phyloP scores from a whole-genome alignment of 1,284 basidiomycete genomes.

The Fomitiporia mediterranea region DNA sequence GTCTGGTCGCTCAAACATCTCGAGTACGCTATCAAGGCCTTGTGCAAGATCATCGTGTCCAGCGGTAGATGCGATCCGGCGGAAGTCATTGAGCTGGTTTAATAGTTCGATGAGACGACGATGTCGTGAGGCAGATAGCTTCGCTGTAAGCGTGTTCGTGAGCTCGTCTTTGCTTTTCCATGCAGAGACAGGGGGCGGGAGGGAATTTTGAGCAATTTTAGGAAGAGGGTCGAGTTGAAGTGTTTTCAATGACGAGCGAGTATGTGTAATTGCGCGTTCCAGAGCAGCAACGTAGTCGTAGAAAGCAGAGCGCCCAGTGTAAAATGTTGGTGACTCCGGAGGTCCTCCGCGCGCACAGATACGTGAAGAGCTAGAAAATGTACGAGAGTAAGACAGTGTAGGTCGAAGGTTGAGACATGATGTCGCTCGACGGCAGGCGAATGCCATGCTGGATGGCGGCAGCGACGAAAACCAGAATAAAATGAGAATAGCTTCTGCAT shows the following conservation, averaged over 20 bases:
- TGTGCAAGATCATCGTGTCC: slow-evolving; percentile 56
- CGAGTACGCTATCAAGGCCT: slow-evolving; percentile 50
- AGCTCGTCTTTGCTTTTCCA: slow-evolving; percentile 71
- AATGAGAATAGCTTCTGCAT: not conserved
- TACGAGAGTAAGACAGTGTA: not conserved
- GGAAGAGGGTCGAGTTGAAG: slow-evolving; percentile 78
- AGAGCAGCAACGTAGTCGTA: slow-evolving; percentile 71
- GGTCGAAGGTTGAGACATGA: not conserved
- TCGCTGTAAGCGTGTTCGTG: slow-evolving; percentile 49
- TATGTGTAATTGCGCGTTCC: slow-evolving; percentile 57
- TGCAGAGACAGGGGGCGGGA: slow-evolving; percentile 54
- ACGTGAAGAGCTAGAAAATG: slow-evolving; percentile 6
- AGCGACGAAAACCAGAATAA: not conserved
- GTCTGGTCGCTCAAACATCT: slow-evolving; percentile 59
- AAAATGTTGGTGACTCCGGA: slow-evolving; percentile 71
- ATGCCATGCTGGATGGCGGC: slow-evolving; percentile 6
- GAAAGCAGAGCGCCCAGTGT: slow-evolving; percentile 79
- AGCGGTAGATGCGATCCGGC: slow-evolving; percentile 62
- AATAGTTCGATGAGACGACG: slow-evolving; percentile 62
- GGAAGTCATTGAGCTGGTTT: slow-evolving; percentile 68
- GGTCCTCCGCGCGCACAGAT: slow-evolving; percentile 24
- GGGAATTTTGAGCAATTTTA: slow-evolving; percentile 54
- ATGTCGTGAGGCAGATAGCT: slow-evolving; percentile 72
- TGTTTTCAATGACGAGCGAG: slow-evolving; percentile 56
- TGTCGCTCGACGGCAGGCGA: slow-evolving; percentile 10